Percentiles rank a stretch among this genome's conserved stretches.
phyloP scores from a whole-genome alignment of 495 filamentous ascomycete genomes.

The Penicillium simplicissimum region DNA sequence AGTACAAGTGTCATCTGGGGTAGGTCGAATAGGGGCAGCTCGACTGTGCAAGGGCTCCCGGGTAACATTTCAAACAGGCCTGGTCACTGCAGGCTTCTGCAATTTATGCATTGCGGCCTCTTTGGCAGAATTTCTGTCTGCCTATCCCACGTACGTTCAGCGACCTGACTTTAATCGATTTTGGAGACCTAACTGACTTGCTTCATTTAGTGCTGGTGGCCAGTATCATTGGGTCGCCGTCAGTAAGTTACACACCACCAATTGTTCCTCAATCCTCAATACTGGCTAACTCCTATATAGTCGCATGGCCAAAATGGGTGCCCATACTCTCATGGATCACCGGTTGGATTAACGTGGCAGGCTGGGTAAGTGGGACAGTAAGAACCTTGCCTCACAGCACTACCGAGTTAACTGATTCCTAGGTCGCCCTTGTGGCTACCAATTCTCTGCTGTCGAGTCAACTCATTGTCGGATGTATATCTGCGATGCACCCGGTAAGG shows the following conservation, averaged over 20 bases:
- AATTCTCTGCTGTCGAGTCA: slow-evolving; percentile 53
- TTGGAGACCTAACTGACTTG: neutral
- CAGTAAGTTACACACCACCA: slow-evolving; percentile 25
- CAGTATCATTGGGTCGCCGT: slow-evolving; percentile 75
- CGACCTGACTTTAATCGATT: too few species aligned
- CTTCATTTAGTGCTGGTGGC: slow-evolving; percentile 48
- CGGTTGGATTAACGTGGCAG: slow-evolving; percentile 72
- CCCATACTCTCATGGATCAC: slow-evolving; percentile 66
- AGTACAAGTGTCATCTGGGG: slow-evolving; percentile 50
- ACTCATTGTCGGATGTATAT: slow-evolving; percentile 57
- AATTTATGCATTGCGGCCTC: slow-evolving; percentile 68
- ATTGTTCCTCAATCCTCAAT: neutral
- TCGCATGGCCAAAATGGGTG: slow-evolving; percentile 58
- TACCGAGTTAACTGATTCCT: slow-evolving; percentile 17
- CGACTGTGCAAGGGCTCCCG: neutral
- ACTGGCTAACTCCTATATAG: slow-evolving; percentile 16
- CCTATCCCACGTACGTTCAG: slow-evolving; percentile 59
- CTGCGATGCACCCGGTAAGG: slow-evolving; percentile 49
- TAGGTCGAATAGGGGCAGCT: slow-evolving; percentile 11
- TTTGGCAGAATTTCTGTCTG: slow-evolving; percentile 68
- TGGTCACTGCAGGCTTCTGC: slow-evolving; percentile 68
- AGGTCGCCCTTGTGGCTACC: slow-evolving; percentile 56
- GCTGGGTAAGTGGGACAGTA: slow-evolving; percentile 53
- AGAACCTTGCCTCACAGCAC: neutral
- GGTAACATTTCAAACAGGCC: slow-evolving; percentile 36